A percentile compares a stretch with the other conserved stretches of the same genome.
Evolutionary conservation across 129 eudicot species (phyloP).

Genomic region (Chrysanthemum seticuspe): DNA sequence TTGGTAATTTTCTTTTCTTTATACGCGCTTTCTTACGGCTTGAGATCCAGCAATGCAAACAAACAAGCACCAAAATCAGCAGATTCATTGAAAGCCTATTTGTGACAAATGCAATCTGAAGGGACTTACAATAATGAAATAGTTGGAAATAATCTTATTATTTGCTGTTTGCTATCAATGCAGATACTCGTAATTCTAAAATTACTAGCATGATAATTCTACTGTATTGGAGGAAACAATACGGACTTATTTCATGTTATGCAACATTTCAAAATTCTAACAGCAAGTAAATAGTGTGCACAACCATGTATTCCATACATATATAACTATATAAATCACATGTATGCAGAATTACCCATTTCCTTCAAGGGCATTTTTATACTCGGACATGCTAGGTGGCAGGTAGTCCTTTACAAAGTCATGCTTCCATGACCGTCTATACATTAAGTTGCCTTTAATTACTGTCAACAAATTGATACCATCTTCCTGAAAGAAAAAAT

Average conservation of each 20-base stretch:
- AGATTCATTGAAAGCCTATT: no score
- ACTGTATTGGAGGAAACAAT: background rate
- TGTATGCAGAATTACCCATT: constrained; percentile 40
- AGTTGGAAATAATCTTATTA: no score
- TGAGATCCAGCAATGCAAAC: background rate
- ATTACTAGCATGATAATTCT: background rate
- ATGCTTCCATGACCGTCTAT: constrained; percentile 60
- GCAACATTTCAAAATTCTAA: background rate
- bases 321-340: constrained; percentile 6
- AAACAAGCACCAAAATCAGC: no score
- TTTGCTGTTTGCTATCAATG: background rate
- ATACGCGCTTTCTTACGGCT: background rate
- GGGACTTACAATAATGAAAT: no score
- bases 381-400: constrained; percentile 84
- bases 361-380: constrained; percentile 39
- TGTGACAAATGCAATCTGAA: no score
- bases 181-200: background rate
- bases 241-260: background rate
- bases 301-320: constrained; percentile 12
- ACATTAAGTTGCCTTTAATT: constrained; percentile 54
- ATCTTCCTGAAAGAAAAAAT: constrained; percentile 68
- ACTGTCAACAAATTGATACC: constrained; percentile 74
- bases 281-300: background rate
- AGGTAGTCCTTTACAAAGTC: constrained; percentile 73
- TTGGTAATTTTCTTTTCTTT: background rate